phyloP scores from a whole-genome alignment of 805 yeast genomes.

The Candida quercuum region DNA sequence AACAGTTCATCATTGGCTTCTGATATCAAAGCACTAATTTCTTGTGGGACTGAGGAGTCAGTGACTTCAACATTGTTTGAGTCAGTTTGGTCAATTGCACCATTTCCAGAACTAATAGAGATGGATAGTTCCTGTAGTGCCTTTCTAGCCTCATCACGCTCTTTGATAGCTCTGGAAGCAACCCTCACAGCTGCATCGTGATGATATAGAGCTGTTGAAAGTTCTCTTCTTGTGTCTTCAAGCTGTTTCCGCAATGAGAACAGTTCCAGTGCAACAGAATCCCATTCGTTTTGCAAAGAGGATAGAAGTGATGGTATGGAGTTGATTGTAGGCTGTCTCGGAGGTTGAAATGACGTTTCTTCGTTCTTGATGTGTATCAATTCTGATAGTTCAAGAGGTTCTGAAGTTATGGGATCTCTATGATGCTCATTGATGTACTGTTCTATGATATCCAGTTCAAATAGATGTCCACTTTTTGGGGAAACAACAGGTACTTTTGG shows the following conservation, averaged over 20 bases:
- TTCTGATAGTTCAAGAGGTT: conserved; percentile 53
- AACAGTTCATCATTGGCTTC: conserved; percentile 14
- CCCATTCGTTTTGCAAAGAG: conserved; percentile 86
- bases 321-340: conserved; percentile 42
- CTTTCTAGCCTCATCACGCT: conserved; percentile 66
- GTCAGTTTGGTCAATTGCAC: background rate
- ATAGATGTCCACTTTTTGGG: conserved; percentile 61
- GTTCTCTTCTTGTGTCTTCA: conserved; percentile 58
- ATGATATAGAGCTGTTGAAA: conserved; percentile 72
- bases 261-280: conserved; percentile 74
- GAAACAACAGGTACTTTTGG: conserved; percentile 74
- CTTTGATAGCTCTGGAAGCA: conserved; percentile 68
- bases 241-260: conserved; percentile 73
- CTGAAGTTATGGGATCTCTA: conserved; percentile 71
- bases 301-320: conserved; percentile 78
- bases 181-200: conserved; percentile 90
- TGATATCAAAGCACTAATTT: conserved; percentile 5
- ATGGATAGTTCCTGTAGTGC: conserved; percentile 55
- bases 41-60: conserved; percentile 8
- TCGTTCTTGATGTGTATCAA: conserved; percentile 38
- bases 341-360: conserved; percentile 26
- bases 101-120: conserved; percentile 28
- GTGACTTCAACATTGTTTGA: background rate
- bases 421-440: conserved; percentile 60
- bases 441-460: conserved; percentile 56